Evolutionary conservation across 2,329 filamentous ascomycete genomes (phyloP), one percentile per base, ranked within the genome.

Genomic region (Phaeosphaeriaceae sp.): DNA sequence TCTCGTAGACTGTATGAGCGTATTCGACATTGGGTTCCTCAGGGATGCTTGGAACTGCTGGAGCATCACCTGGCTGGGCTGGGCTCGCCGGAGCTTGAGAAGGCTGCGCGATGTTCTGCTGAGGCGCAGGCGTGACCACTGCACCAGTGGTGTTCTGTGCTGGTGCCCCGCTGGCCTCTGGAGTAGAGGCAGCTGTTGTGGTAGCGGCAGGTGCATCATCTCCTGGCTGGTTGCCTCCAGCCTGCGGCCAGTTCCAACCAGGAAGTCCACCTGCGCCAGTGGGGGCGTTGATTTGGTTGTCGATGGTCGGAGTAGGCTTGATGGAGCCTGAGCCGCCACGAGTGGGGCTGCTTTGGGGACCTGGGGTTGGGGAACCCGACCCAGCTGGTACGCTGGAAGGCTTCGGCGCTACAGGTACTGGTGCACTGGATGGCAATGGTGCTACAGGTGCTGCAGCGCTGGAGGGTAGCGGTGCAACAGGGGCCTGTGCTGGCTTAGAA

Each of bases 201-300:
- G 58, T 65, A 13, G 53, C 47, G 27, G 61, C 53, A 3, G 51
- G 40, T 3, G 36, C 19, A 20, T 49, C 31, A 17, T 48, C 19
- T 33, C 57, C 47, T 19, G 57, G 44, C 15, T 57, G 47, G 42
- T 48, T 53, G 11, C 42, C 48, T 45, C 36, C 56, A 27, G 7
- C 54, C 9, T 44, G 11, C 5, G 68, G 68, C 68, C 68, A 71
- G 21, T 67, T 60, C 59, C 69, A 71, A 31, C 65, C 68, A 11
- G 58, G 40, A 65, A 71, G 67, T 13, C 57, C 60, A 20, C 55
- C 49, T 22, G 51, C 54, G 20, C 57, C 61, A 22, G 53, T 49
- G 19, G 61, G 59, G 1, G 55, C 57, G 10, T 51, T 57, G 42
- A 58, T 27, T 49, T 57, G 57, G 33, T 57, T 9, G 54, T 55